phyloP scores from a whole-genome alignment of 148 eudicot species.

The Fagopyrum tataricum region DNA sequence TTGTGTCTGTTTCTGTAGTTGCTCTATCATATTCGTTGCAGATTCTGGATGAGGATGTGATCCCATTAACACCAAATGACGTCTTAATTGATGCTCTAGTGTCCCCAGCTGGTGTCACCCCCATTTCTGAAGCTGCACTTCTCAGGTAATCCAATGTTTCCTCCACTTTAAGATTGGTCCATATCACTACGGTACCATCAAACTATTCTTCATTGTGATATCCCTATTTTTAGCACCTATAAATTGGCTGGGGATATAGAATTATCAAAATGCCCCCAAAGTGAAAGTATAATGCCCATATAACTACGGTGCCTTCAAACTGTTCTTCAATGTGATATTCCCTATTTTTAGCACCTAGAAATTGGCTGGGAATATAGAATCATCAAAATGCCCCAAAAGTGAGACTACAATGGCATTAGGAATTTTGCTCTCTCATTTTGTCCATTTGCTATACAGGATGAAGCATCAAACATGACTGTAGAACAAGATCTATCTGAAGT shows the following conservation, averaged over 20 bases:
- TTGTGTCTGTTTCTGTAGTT: slow-evolving; percentile 40
- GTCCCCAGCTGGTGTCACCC: slow-evolving; percentile 72
- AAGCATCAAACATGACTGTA: slow-evolving; percentile 4
- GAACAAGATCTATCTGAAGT: background rate
- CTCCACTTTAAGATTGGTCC: too few relatives aligned
- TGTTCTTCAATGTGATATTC: too few relatives aligned
- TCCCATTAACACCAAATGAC: slow-evolving; percentile 83
- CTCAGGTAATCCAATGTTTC: slow-evolving; percentile 21
- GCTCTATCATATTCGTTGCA: slow-evolving; percentile 83
- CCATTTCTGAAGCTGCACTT: slow-evolving; percentile 54
- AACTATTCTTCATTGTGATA: too few relatives aligned
- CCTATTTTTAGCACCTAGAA: too few relatives aligned
- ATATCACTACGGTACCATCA: too few relatives aligned
- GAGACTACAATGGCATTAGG: background rate
- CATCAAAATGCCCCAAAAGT: background rate
- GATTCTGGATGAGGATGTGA: slow-evolving; percentile 76
- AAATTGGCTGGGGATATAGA: background rate
- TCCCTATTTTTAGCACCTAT: too few relatives aligned
- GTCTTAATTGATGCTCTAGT: slow-evolving; percentile 71
- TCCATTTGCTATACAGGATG: background rate
- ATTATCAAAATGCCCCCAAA: background rate
- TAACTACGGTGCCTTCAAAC: too few relatives aligned
- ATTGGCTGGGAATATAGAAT: background rate
- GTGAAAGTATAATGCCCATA: background rate
- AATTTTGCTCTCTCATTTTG: background rate